Evolutionary conservation across 2,329 filamentous ascomycete species (phyloP), one percentile per base, ranked within the genome.

Genomic region (Elsinoe batatas): DNA sequence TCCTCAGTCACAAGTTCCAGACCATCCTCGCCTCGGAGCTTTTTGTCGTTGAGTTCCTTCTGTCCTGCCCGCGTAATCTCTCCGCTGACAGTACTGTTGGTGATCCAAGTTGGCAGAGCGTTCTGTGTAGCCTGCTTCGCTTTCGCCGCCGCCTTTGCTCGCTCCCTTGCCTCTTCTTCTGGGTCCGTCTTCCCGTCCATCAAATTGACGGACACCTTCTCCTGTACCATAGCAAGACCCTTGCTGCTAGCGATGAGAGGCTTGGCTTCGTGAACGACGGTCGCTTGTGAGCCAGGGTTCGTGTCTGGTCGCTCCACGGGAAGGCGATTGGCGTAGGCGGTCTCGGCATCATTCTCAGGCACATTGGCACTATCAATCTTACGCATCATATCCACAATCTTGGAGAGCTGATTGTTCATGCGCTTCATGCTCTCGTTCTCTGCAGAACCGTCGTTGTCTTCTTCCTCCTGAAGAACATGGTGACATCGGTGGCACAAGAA

Each of bases 401-500:
- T 88, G 62, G 83, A 84, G 69, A 91, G 84, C 67, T 91, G 85
- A 63, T 83, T 82, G 69, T 91, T 91, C 64, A 93, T 75, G 46
- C 83, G 78, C 18, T 84, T 86, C 46, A 84, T 84, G 63, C 85
- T 81, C 69, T 88, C 84, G 57, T 72, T 70, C 53, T 69, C 69
- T 43, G 62, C 67, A 32, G 62, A 64, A 56, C 83, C 79, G 36
- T 83, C 81, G 58, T 87, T 81, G 37, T 82, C 78, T 60, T 86
- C 82, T 54, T 82, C 81, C 0, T 61, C 61, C 7, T 80, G 76
- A 20, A 94, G 76, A 2, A 80, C 71, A 54, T 74, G 76, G 17
- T 79, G 76, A 71, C 93, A 98, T 51, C 84, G 82, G 65, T 91
- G 85, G 70, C 93, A 98, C 46, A 86, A 72, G 67, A 97, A 97